Evolutionary conservation across 2,329 filamentous ascomycete genomes (phyloP).

Genomic region (Colletotrichum coccodes): DNA sequence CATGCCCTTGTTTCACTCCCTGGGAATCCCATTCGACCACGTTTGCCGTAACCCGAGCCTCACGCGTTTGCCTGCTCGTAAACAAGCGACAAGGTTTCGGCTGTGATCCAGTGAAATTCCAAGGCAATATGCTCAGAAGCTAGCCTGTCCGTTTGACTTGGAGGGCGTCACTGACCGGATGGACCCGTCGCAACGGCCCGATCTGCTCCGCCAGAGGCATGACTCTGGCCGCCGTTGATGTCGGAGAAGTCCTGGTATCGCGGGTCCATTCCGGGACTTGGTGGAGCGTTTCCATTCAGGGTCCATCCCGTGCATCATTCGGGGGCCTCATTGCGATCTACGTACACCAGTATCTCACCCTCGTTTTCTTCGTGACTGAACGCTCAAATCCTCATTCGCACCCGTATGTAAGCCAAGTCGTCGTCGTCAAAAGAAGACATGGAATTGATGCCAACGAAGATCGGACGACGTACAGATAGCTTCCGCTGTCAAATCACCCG

Average conservation of each 20-base stretch:
- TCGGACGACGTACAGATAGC: slow-evolving; percentile 2
- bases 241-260: not conserved
- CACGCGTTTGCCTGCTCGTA: not conserved
- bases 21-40: slow-evolving; percentile 5
- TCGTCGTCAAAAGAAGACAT: not conserved
- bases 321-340: not conserved
- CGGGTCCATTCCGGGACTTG: not conserved
- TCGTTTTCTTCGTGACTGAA: not conserved
- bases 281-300: not conserved
- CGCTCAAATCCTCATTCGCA: not conserved
- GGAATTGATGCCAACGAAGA: not conserved
- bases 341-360: not conserved
- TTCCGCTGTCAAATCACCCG: not conserved
- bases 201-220: not conserved
- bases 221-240: not conserved
- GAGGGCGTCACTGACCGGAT: not conserved
- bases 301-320: not conserved
- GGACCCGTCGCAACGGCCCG: not conserved
- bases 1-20: slow-evolving; percentile 8
- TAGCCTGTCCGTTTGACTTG: not conserved
- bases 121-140: not conserved
- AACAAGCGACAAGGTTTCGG: not conserved
- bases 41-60: slow-evolving; percentile 6
- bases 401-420: too few relatives aligned
- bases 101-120: not conserved